phyloP scores from a whole-genome alignment of 192 early-diverging fungal species.

The Backusella luteola region DNA sequence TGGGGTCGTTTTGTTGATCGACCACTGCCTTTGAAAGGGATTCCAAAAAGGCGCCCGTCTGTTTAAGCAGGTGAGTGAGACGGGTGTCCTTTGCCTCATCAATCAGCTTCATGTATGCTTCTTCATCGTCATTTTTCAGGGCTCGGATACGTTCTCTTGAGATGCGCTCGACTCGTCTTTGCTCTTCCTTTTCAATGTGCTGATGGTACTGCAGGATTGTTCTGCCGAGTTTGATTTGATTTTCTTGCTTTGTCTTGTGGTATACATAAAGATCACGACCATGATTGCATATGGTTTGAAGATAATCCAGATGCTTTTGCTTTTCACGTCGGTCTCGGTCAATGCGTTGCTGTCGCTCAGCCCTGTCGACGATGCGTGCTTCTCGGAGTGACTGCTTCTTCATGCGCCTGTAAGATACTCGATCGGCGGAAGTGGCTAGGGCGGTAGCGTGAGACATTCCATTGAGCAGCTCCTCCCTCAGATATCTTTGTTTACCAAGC shows the following conservation, averaged over 20 bases:
- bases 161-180: slow-evolving; percentile 80
- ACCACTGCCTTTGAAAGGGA: slow-evolving; percentile 86
- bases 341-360: slow-evolving; percentile 83
- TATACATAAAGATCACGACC: slow-evolving; percentile 65
- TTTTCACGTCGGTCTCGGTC: slow-evolving; percentile 87
- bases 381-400: slow-evolving; percentile 84
- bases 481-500: slow-evolving; percentile 72
- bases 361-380: slow-evolving; percentile 81
- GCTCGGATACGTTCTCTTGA: slow-evolving; percentile 95
- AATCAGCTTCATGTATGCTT: slow-evolving; percentile 93
- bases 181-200: slow-evolving; percentile 91
- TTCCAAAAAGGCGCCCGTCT: slow-evolving; percentile 86
- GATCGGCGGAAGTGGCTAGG: slow-evolving; percentile 77
- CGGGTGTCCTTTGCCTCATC: slow-evolving; percentile 97
- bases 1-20: slow-evolving; percentile 72
- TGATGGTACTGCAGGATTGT: slow-evolving; percentile 75
- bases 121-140: slow-evolving; percentile 96
- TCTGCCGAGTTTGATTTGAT: slow-evolving; percentile 75
- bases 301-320: slow-evolving; percentile 80
- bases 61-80: slow-evolving; percentile 85
- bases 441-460: slow-evolving; percentile 72
- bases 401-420: slow-evolving; percentile 73
- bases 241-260: slow-evolving; percentile 68
- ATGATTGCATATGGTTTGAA: slow-evolving; percentile 74
- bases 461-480: slow-evolving; percentile 74